Evolutionary conservation across 2,329 filamentous ascomycete genomes (phyloP).

Genomic region (Calonectria pteridis): DNA sequence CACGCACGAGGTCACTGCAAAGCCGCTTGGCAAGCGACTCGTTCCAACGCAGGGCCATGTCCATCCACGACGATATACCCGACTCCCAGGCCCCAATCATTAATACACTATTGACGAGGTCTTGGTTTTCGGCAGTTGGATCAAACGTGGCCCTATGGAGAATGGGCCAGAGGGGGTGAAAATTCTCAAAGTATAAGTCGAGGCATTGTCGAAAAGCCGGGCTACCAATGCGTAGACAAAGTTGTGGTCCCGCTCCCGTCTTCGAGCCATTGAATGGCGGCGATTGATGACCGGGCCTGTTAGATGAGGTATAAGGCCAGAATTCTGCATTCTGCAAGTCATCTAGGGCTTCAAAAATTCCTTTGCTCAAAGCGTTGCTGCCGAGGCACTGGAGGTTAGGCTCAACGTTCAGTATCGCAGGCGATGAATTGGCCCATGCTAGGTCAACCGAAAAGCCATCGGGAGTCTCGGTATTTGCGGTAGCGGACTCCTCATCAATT

Average conservation of each 20-base stretch:
- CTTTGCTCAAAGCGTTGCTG: background rate
- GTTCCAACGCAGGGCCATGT: background rate
- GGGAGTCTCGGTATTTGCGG: too few species aligned
- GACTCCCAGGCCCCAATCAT: slow-evolving; percentile 1
- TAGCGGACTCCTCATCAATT: too few species aligned
- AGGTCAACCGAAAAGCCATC: too few species aligned
- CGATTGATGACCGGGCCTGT: too few species aligned
- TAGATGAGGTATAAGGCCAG: background rate
- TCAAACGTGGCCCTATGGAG: background rate
- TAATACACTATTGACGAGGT: background rate
- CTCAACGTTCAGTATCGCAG: background rate
- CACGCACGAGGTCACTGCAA: background rate
- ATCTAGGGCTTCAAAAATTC: background rate
- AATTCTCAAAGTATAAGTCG: background rate
- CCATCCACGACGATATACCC: background rate
- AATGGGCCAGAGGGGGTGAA: background rate
- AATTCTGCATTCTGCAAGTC: background rate
- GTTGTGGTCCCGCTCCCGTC: background rate
- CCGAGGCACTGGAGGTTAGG: background rate
- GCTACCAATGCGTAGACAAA: background rate
- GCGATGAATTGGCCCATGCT: background rate
- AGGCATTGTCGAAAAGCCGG: background rate
- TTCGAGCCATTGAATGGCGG: background rate
- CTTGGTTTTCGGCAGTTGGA: background rate
- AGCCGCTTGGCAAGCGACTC: background rate